Conservation (phyloP, 1,284 basidiomycete species). For the Neolentinus lepideus region DNA sequence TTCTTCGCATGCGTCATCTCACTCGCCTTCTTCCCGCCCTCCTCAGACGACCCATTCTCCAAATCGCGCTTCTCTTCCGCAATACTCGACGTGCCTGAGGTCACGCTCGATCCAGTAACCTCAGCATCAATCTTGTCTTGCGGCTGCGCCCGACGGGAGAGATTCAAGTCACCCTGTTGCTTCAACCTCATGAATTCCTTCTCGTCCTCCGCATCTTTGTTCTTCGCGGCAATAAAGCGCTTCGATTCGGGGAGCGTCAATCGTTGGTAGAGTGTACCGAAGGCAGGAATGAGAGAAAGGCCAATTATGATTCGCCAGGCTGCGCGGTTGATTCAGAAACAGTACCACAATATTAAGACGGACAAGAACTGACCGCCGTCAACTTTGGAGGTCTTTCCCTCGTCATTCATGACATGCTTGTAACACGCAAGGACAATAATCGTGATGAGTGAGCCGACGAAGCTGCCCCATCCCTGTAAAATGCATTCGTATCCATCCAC, state of each 20-base stretch:
- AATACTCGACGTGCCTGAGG: neutral
- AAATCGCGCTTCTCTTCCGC: neutral
- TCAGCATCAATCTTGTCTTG: neutral
- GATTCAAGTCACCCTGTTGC: neutral
- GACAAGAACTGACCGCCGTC: slow-evolving; percentile 44
- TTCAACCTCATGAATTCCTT: neutral
- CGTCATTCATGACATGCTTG: slow-evolving; percentile 52
- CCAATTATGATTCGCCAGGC: slow-evolving; percentile 46
- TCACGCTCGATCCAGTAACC: neutral
- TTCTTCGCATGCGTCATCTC: slow-evolving; percentile 21
- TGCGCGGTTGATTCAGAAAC: slow-evolving; percentile 9
- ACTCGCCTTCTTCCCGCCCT: slow-evolving; percentile 1
- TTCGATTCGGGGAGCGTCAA: slow-evolving; percentile 67
- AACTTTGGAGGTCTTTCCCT: slow-evolving; percentile 51
- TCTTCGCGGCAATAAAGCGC: slow-evolving; percentile 39
- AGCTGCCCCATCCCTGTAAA: slow-evolving; percentile 57
- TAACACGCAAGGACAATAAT: slow-evolving; percentile 69
- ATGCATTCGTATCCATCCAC: neutral
- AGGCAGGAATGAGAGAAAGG: slow-evolving; percentile 49
- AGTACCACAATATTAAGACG: too few relatives aligned
- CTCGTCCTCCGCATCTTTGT: slow-evolving; percentile 21
- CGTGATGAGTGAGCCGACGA: slow-evolving; percentile 58
- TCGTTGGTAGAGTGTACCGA: slow-evolving; percentile 63
- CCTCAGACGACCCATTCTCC: neutral
- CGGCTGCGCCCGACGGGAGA: neutral